Conservation (phyloP, 257 asterid genomes). For the Plantago elongata region DNA sequence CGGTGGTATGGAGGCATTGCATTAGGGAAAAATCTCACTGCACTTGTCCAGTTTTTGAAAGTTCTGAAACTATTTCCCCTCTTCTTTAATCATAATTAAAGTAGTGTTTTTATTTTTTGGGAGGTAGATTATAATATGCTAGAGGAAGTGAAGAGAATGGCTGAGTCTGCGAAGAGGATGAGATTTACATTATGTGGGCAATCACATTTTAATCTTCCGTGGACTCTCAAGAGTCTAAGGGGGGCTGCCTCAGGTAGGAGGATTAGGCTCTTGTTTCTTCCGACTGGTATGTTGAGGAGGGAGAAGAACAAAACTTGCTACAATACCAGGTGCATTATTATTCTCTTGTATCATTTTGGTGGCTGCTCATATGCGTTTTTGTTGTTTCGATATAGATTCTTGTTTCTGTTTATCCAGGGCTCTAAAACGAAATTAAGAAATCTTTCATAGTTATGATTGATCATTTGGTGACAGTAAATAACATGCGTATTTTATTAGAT, state of each 20-base stretch:
- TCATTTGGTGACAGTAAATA: too few relatives aligned
- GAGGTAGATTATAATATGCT: constrained; percentile 72
- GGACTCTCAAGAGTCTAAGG: constrained; percentile 50
- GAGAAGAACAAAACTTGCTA: constrained; percentile 53
- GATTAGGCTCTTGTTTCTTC: constrained; percentile 44
- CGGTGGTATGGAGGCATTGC: too few relatives aligned
- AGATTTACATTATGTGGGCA: constrained; percentile 51
- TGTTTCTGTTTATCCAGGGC: too few relatives aligned
- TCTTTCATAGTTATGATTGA: too few relatives aligned
- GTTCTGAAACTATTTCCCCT: too few relatives aligned
- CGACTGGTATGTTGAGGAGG: constrained; percentile 79
- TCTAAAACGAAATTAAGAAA: too few relatives aligned
- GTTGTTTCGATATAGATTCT: too few relatives aligned
- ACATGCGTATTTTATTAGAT: too few relatives aligned
- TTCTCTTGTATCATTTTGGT: neutral
- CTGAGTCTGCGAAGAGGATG: constrained; percentile 76
- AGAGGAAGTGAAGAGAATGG: constrained; percentile 83
- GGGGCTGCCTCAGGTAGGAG: constrained; percentile 65
- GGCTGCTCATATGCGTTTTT: neutral
- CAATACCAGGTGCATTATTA: constrained; percentile 37
- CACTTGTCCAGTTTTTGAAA: too few relatives aligned
- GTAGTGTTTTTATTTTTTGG: too few relatives aligned
- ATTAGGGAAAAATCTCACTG: too few relatives aligned
- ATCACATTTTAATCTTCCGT: constrained; percentile 41
- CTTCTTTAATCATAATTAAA: too few relatives aligned